Base-by-base conservation (phyloP, 805 yeast genomes). In the Metschnikowia santaceciliae region DNA sequence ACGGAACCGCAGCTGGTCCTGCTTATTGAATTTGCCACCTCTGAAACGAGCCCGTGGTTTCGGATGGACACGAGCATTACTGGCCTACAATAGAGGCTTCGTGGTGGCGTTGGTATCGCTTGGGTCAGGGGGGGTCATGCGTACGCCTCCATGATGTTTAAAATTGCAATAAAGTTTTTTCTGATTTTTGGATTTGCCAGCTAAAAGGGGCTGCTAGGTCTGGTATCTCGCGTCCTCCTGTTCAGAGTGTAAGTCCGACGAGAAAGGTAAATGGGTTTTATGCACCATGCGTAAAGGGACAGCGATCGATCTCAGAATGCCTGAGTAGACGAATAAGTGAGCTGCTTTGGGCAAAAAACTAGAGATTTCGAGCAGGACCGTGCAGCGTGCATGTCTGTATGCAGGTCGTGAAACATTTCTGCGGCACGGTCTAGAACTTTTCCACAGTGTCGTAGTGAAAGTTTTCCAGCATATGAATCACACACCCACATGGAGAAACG, bases 381-480 rank as follows among this genome's bases (percentile, higher is more conserved):
- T 30, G 36, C 45, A 26, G 35, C 45, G 45, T 23, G 48, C 44
- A 23, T 39, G 22, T 4, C 15, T 5, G 6, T 30, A 7, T 37
- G 45, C 48, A 37, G 45, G 30, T 14, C 22, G 2, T 6, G 17
- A 35, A 11, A 30, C 30, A 26, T 13, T 17, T 32, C 14, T 34
- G 46, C 50, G 20, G 26, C 37, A 30, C 30, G 46, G 46, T 32
- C 46, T 42, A 47, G 47, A 41, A 43, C 47, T 13, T 13, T 37
- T 35, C 13, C 4, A 23, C 26, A 14, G 34, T 11, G 34, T 32
- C 17, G 15, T 19, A 5, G 33, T 15, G 32, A 17, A 30, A 26
- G 2, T 43, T 43, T 34, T 30, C 40, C 40, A 13, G 22, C 40
- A 26, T 8, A 26, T 8, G 11, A 43, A 17, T 15, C 33, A 34